phyloP scores from a whole-genome alignment of 257 asterid genomes.

The Nicotiana paniculata region DNA sequence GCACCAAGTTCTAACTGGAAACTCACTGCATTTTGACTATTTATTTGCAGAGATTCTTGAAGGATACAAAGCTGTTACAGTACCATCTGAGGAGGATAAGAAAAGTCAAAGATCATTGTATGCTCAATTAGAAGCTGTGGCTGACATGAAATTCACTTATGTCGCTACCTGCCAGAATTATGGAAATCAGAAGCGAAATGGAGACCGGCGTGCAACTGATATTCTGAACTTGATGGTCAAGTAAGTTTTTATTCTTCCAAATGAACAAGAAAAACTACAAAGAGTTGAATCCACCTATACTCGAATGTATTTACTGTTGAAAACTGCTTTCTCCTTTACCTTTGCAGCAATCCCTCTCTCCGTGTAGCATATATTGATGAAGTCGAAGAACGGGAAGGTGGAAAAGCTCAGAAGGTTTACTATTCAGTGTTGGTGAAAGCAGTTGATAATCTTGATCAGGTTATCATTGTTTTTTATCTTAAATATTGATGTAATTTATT shows the following conservation, averaged over 20 bases:
- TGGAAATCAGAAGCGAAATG: constrained; percentile 91
- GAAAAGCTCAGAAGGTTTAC: constrained; percentile 67
- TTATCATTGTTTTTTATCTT: constrained; percentile 19
- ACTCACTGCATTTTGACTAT: neutral
- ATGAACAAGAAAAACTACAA: neutral
- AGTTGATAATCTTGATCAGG: constrained; percentile 98
- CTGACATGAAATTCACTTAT: constrained; percentile 97
- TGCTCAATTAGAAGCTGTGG: constrained; percentile 88
- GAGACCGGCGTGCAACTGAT: constrained; percentile 98
- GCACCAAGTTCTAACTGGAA: neutral
- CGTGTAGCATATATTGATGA: constrained; percentile 98
- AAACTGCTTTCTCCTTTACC: constrained; percentile 9
- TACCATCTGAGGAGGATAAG: constrained; percentile 69
- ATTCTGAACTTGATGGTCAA: constrained; percentile 95
- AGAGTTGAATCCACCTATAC: neutral
- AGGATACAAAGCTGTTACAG: constrained; percentile 69
- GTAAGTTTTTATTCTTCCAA: constrained; percentile 44
- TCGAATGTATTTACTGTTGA: neutral
- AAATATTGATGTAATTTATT: neutral
- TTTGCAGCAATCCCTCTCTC: constrained; percentile 84
- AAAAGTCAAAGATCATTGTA: constrained; percentile 91
- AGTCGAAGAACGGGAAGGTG: constrained; percentile 89
- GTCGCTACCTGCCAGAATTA: constrained; percentile 97
- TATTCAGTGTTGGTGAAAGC: constrained; percentile 96
- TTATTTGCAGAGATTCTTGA: constrained; percentile 61